Percentiles rank a stretch among this genome's conserved stretches.
phyloP scores from a whole-genome alignment of 2,329 filamentous ascomycete species.

The Alternaria arborescens region DNA sequence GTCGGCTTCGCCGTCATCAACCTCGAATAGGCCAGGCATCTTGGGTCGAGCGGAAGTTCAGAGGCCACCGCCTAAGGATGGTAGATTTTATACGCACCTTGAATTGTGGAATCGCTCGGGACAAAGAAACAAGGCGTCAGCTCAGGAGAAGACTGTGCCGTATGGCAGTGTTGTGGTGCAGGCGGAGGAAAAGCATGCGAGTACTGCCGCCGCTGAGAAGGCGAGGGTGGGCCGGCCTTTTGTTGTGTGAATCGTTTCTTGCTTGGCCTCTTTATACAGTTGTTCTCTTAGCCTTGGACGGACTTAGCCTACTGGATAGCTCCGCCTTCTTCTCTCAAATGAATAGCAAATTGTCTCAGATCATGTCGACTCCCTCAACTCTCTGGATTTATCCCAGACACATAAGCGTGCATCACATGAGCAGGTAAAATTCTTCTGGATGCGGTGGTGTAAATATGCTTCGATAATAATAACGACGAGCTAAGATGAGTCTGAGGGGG shows the following conservation, averaged over 20 bases:
- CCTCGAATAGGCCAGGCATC: neutral
- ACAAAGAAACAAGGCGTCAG: neutral
- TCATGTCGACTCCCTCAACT: neutral
- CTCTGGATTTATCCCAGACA: neutral
- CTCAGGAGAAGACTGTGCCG: neutral
- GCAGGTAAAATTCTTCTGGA: neutral
- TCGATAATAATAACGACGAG: slow-evolving; percentile 12
- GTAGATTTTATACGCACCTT: slow-evolving; percentile 36
- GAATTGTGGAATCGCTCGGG: slow-evolving; percentile 37
- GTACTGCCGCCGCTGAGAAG: slow-evolving; percentile 1
- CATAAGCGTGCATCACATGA: neutral
- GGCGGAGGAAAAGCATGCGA: slow-evolving; percentile 8
- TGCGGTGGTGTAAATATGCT: neutral
- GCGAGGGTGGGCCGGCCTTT: slow-evolving; percentile 18
- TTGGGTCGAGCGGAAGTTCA: neutral
- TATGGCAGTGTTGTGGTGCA: slow-evolving; percentile 12
- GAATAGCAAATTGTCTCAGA: neutral
- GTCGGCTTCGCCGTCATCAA: neutral
- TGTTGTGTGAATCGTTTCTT: slow-evolving; percentile 15
- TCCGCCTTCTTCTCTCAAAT: neutral
- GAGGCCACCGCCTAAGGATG: slow-evolving; percentile 20
- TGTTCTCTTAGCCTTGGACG: neutral
- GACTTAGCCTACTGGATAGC: slow-evolving; percentile 1
- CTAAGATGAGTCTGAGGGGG: slow-evolving; percentile 11
- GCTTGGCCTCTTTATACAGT: neutral